Evolutionary conservation across 2,329 filamentous ascomycete genomes (phyloP).

Genomic region (Trichoderma breve): DNA sequence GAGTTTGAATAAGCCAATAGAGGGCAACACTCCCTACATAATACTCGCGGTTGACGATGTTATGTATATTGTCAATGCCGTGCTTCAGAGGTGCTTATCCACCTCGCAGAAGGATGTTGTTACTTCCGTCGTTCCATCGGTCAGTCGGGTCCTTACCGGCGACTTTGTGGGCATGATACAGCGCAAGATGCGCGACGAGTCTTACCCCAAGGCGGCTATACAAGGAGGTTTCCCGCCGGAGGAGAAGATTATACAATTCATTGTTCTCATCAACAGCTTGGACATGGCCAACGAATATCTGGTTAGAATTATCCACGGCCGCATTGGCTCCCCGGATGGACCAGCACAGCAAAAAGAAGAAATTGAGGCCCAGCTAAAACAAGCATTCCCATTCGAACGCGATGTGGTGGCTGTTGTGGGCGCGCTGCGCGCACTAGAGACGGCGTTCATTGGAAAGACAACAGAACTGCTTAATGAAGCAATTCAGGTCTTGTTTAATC

Average conservation of each 20-base stretch:
- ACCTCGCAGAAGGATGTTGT: constrained; percentile 81
- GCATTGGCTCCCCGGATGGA: constrained; percentile 50
- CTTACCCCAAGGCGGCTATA: constrained; percentile 76
- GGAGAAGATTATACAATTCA: constrained; percentile 81
- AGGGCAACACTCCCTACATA: constrained; percentile 82
- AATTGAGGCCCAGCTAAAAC: constrained; percentile 48
- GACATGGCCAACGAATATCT: constrained; percentile 92
- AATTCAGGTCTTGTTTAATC: constrained; percentile 79
- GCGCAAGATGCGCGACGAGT: constrained; percentile 95
- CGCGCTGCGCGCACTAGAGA: constrained; percentile 66
- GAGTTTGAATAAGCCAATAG: constrained; percentile 67
- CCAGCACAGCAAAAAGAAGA: constrained; percentile 34
- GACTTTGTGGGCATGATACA: constrained; percentile 98
- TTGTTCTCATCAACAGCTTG: constrained; percentile 92
- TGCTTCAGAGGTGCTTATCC: constrained; percentile 80
- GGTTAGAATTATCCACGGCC: constrained; percentile 73
- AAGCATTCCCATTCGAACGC: constrained; percentile 76
- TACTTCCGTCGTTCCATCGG: constrained; percentile 71
- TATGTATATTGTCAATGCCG: constrained; percentile 97
- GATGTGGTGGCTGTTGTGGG: constrained; percentile 69
- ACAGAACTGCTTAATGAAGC: constrained; percentile 81
- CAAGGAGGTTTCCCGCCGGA: constrained; percentile 84
- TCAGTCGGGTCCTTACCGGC: constrained; percentile 75
- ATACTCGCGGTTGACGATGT: constrained; percentile 96
- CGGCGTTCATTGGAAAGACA: constrained; percentile 73